Evolutionary conservation across 805 yeast species (phyloP).

Genomic region (Cyberlindnera americana): DNA sequence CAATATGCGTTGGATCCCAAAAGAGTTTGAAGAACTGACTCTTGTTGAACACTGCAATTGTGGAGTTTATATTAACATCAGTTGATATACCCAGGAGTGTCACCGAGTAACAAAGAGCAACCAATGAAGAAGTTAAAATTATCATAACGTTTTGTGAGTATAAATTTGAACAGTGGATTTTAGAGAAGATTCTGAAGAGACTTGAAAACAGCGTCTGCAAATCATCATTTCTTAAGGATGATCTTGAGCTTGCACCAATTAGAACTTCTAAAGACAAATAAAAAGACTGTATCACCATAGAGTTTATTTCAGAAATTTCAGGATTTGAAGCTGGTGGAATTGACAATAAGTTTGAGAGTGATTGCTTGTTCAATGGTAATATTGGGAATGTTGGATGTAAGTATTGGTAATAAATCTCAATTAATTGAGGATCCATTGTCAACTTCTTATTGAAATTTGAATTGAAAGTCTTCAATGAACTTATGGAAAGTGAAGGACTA

Average conservation of each 20-base stretch:
- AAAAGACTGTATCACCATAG: conserved; percentile 17
- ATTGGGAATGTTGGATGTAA: conserved; percentile 38
- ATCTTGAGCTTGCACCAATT: conserved; percentile 14
- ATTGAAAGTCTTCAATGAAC: conserved; percentile 20
- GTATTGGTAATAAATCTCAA: conserved; percentile 45
- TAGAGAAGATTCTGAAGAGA: conserved; percentile 17
- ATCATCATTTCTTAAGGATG: conserved; percentile 14
- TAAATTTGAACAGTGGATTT: conserved; percentile 12
- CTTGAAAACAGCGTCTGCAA: conserved; percentile 13
- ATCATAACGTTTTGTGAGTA: conserved; percentile 16
- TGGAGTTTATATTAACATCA: conserved; percentile 46
- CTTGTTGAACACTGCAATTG: conserved; percentile 56
- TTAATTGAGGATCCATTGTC: conserved; percentile 31
- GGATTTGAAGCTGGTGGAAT: conserved; percentile 17
- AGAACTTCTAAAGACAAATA: conserved; percentile 21
- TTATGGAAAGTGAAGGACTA: conserved; percentile 24
- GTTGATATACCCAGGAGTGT: conserved; percentile 57
- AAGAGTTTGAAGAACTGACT: conserved; percentile 43
- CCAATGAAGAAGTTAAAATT: conserved; percentile 28
- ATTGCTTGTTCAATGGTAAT: conserved; percentile 33
- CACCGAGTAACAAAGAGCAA: conserved; percentile 51
- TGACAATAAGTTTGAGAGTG: conserved; percentile 18
- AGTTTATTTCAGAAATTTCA: conserved; percentile 20
- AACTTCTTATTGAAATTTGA: conserved; percentile 15
- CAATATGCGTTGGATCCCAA: conserved; percentile 15